Evolutionary conservation across 2,329 filamentous ascomycete species (phyloP).

Genomic region (Delphinella strobiligena): DNA sequence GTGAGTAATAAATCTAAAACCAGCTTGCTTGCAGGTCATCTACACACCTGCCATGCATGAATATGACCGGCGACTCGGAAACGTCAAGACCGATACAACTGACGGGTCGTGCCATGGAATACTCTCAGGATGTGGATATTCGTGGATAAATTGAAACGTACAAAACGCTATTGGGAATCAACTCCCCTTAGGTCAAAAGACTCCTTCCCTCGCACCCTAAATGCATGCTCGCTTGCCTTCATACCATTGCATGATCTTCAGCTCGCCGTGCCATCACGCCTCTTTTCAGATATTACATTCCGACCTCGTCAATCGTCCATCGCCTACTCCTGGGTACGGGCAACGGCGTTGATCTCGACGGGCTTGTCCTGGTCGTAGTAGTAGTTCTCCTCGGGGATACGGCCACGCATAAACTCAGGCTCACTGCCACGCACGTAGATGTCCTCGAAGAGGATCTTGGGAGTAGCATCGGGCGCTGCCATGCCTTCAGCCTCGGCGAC

Average conservation of each 20-base stretch:
- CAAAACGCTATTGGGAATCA: not conserved
- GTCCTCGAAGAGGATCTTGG: constrained; percentile 86
- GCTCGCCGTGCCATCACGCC: not conserved
- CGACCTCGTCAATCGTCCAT: not conserved
- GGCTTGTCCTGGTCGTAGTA: constrained; percentile 42
- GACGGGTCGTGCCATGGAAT: no score
- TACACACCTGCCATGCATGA: no score
- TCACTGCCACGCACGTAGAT: constrained; percentile 86
- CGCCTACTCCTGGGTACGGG: not conserved
- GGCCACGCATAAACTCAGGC: constrained; percentile 76
- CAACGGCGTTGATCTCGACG: not conserved
- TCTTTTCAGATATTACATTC: not conserved
- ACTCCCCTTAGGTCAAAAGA: not conserved
- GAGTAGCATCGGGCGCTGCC: constrained; percentile 62
- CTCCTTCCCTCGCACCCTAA: not conserved
- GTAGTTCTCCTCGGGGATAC: constrained; percentile 85
- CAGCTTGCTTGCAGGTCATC: no score
- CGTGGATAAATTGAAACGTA: not conserved
- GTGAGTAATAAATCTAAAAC: no score
- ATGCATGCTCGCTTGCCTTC: not conserved
- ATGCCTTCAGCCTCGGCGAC: constrained; percentile 85
- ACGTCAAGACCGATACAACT: no score
- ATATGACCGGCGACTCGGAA: no score
- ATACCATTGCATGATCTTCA: not conserved
- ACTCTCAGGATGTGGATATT: not conserved